Percentiles rank a stretch among this genome's conserved stretches.
Conservation (phyloP, 73 alveolate species). For the Paramecium sonneborni region DNA sequence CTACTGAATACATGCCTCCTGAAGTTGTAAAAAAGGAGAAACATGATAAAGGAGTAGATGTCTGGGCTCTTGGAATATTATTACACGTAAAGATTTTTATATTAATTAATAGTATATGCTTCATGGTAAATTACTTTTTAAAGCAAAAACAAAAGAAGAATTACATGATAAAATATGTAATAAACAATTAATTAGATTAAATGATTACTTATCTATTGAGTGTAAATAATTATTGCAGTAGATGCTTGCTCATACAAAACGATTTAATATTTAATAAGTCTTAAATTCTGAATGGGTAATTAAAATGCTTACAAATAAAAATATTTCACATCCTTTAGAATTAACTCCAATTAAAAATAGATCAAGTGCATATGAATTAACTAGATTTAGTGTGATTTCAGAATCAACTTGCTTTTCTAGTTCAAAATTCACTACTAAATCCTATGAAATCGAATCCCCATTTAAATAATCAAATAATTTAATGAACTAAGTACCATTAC, state of each 20-base stretch:
- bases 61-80: constrained; percentile 49
- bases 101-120: not conserved
- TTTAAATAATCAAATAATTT: not conserved
- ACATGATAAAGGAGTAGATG: constrained; percentile 37
- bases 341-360: constrained; percentile 21
- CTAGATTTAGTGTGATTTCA: constrained; percentile 1
- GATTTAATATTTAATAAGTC: constrained; percentile 6
- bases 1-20: constrained; percentile 58
- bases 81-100: not conserved
- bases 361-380: constrained; percentile 41
- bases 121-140: constrained; percentile 6
- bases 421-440: constrained; percentile 15
- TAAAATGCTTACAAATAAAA: not conserved
- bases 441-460: not conserved
- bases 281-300: not conserved
- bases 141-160: not conserved
- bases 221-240: not conserved
- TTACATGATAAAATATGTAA: constrained; percentile 13
- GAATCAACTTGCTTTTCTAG: not conserved
- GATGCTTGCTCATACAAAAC: constrained; percentile 31
- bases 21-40: not conserved
- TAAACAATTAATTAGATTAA: not conserved
- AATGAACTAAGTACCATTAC: not conserved
- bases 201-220: not conserved
- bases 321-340: not conserved